Evolutionary conservation across 192 early-diverging fungal genomes (phyloP).

Genomic region (Glomus cerebriforme): DNA sequence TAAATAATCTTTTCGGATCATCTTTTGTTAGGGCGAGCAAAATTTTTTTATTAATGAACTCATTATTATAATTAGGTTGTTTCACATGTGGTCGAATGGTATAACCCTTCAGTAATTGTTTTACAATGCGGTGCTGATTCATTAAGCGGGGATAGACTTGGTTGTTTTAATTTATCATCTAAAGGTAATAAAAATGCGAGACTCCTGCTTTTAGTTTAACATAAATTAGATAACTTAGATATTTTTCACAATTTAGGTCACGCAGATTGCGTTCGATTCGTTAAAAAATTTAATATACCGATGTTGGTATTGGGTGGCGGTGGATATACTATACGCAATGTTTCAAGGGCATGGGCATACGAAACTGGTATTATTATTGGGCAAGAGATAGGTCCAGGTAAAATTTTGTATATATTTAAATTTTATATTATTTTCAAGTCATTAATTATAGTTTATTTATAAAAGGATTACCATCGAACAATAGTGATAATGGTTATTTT

Average conservation of each 20-base stretch:
- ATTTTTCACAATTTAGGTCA: conserved; percentile 54
- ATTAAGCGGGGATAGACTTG: conserved; percentile 89
- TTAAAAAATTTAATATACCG: conserved; percentile 89
- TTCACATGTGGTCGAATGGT: conserved; percentile 88
- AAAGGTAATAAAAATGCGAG: conserved; percentile 47
- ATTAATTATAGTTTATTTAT: background rate
- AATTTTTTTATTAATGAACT: background rate
- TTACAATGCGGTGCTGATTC: conserved; percentile 98
- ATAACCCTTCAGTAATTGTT: conserved; percentile 87
- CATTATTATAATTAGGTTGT: conserved; percentile 45
- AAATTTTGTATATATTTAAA: background rate
- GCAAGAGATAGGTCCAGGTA: conserved; percentile 31
- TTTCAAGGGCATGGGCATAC: conserved; percentile 92
- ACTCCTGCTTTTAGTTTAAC: no score
- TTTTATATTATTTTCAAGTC: background rate
- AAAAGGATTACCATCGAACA: background rate
- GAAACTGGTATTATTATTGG: conserved; percentile 87
- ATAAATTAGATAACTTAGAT: no score
- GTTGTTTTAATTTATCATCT: conserved; percentile 94
- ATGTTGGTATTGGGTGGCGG: conserved; percentile 94
- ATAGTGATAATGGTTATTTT: conserved; percentile 71
- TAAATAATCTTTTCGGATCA: conserved; percentile 32
- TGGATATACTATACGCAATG: conserved; percentile 97
- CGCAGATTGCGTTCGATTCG: conserved; percentile 90
- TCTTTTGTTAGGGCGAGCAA: background rate